Evolutionary conservation across 73 alveolate species (phyloP), one percentile per base, ranked within the genome.

Genomic region (Durusdinium trenchii): DNA sequence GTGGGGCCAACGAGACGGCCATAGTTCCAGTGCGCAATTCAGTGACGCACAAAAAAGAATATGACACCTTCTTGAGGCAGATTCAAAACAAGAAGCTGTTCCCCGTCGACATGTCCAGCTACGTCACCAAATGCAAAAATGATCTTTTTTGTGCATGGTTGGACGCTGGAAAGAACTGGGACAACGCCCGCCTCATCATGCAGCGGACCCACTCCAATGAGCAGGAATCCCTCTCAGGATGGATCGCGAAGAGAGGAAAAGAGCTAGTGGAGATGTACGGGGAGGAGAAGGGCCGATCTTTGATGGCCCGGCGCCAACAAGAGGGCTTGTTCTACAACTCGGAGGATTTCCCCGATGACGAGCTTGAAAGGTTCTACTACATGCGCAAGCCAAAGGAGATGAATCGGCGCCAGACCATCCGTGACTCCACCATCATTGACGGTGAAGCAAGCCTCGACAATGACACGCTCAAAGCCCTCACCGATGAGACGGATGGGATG

Each of bases 401-500:
- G 81, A 67, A 28, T 9, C 3, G 3, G 16, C n/a, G 43, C 43
- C 16, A 67, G 16, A 42, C 42, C 43, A n/a, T 32, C 2, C 16
- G 18, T 18, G 81, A 67, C 42, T n/a, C 18, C 18, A 42, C 45
- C 45, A 30, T 42, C n/a, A 67, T 67, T 18, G 42, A 32, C 20
- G 81, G 81, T 20, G 32, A 1, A 42, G 81, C 36, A 3, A 32
- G 32, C 81, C 42, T 67, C 20, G 42, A 67, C 81, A 67, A 32
- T 20, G 81, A 18, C 81, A 67, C 32, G 81, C 43, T 67, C 43
- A 67, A 1, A 67, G 81, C 71, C 7, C 28, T 28, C 38, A 12
- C 35, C 30, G 92, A 46, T 36, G 92, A 46, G 92, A 9, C 46
- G 50, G 92, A 82, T 82, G 92, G 71, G 35, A n/a, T 35, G 20